Base-by-base conservation (phyloP, 139 green algal species). In the Gonium pectorale region DNA sequence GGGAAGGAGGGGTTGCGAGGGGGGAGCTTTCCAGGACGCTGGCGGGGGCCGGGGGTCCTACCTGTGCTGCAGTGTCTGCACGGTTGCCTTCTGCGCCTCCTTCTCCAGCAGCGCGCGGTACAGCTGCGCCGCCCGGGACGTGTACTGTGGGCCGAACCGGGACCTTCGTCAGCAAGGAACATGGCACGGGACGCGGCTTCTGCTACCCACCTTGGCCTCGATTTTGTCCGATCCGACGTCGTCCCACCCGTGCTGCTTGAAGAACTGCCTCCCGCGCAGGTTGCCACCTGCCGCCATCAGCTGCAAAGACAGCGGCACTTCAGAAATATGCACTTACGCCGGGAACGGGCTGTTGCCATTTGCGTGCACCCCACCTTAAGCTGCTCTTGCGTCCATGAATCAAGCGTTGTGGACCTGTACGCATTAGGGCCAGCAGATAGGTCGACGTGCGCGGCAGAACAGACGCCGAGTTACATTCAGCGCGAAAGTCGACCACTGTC, bases 241-340 rank as follows among this genome's bases (percentile, higher is more conserved):
- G n/a, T 94, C 92, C 96, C 96, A 99, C 2, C 97, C 97, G 89
- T 99, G 97, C 90, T 99, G 96, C 89, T 98, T 98, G 93, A 99
- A 99, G 86, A 98, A 99, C 41, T 92, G 91, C 26, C 96, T 89
- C 0, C 94, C 97, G 0, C 94, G 87, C 44, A 92, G 86, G 86
- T 99, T 99, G 56, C 97, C 97, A 9, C 95, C 95, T 35, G 95
- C 91, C 3, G 92, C 91, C 92, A 97, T 96, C 43, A 98, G 87
- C 92, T 95, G 92, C 80, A 73, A 44, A 41, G 24, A 41, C 27
- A 60, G 1, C n/a, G n/a, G n/a, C n/a, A n/a, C n/a, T n/a, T n/a
- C n/a, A n/a, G n/a, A n/a, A n/a, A n/a, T n/a, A n/a, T n/a, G n/a
- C n/a, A n/a, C n/a, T n/a, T n/a, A n/a, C n/a, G n/a, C n/a, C n/a